A percentile compares a stretch with the other conserved stretches of the same genome.
Conservation (phyloP, 768 basidiomycete species). For the Rhodotorula taiwanensis region DNA sequence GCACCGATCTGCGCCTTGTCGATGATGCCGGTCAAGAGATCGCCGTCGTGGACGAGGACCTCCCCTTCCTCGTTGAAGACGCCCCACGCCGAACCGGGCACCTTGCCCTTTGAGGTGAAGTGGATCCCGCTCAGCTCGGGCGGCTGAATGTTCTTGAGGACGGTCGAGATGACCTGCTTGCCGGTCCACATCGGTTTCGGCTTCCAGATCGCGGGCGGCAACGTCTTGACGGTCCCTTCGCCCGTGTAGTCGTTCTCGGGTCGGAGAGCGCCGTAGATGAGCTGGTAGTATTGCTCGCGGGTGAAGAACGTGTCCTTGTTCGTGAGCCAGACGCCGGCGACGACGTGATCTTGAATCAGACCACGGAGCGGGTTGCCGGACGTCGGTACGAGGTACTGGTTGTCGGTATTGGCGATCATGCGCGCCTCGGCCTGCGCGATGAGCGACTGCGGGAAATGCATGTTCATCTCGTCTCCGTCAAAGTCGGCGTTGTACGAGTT, state of each 20-base stretch:
- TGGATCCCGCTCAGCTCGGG: slow-evolving; percentile 70
- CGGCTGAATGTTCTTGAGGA: slow-evolving; percentile 87
- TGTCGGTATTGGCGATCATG: slow-evolving; percentile 93
- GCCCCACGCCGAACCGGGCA: slow-evolving; percentile 60
- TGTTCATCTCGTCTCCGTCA: slow-evolving; percentile 78
- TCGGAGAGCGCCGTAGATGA: slow-evolving; percentile 85
- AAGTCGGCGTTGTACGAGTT: slow-evolving; percentile 3
- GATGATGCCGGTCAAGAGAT: slow-evolving; percentile 83
- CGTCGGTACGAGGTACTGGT: slow-evolving; percentile 97
- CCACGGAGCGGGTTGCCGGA: slow-evolving; percentile 96
- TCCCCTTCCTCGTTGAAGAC: slow-evolving; percentile 71
- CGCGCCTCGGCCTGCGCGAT: slow-evolving; percentile 89
- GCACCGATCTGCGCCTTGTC: slow-evolving; percentile 98
- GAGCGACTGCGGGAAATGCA: slow-evolving; percentile 97
- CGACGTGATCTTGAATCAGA: slow-evolving; percentile 96
- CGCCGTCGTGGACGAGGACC: slow-evolving; percentile 84
- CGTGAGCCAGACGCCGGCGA: slow-evolving; percentile 99
- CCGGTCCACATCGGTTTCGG: slow-evolving; percentile 91
- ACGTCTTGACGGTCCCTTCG: slow-evolving; percentile 61
- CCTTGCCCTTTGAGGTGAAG: slow-evolving; percentile 76
- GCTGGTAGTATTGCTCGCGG: slow-evolving; percentile 89
- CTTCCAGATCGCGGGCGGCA: slow-evolving; percentile 89
- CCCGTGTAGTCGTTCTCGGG: slow-evolving; percentile 68
- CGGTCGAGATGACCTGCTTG: slow-evolving; percentile 93
- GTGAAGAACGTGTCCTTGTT: slow-evolving; percentile 89